Evolutionary conservation across 192 early-diverging fungal species (phyloP).

Genomic region (Coemansia sp.): DNA sequence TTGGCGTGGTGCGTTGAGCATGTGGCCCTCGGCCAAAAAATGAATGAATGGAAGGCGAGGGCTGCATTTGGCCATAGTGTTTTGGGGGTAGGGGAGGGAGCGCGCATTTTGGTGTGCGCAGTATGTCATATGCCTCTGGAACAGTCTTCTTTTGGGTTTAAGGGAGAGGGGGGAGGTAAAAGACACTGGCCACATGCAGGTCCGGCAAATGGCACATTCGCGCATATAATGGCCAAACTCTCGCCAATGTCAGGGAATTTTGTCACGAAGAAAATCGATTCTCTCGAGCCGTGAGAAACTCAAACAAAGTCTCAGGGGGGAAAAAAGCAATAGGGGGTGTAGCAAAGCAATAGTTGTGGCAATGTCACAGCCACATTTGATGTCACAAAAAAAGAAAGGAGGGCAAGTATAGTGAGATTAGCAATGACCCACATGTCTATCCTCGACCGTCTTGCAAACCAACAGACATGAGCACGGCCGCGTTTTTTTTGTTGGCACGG

Average conservation of each 20-base stretch:
- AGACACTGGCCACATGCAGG: background rate
- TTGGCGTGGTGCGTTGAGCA: background rate
- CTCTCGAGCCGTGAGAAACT: background rate
- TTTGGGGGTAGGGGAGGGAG: background rate
- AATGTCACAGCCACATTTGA: background rate
- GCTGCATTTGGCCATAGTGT: background rate
- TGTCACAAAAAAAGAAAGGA: background rate
- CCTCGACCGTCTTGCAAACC: background rate
- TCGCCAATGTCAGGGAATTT: background rate
- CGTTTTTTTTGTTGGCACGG: conserved; percentile 1
- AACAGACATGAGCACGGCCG: background rate
- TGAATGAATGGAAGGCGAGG: background rate
- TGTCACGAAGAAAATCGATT: background rate
- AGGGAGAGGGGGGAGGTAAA: background rate
- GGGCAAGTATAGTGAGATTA: background rate
- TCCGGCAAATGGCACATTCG: background rate
- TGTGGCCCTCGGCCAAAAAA: background rate
- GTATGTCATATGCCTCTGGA: background rate
- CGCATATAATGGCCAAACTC: background rate
- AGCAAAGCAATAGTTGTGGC: background rate
- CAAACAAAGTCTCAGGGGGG: background rate
- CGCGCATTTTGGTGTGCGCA: background rate
- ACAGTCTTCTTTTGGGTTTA: background rate
- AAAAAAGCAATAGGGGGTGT: background rate
- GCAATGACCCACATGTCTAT: background rate